Conservation (phyloP, 169 alveolate species). For the Plasmodium blacklocki region DNA sequence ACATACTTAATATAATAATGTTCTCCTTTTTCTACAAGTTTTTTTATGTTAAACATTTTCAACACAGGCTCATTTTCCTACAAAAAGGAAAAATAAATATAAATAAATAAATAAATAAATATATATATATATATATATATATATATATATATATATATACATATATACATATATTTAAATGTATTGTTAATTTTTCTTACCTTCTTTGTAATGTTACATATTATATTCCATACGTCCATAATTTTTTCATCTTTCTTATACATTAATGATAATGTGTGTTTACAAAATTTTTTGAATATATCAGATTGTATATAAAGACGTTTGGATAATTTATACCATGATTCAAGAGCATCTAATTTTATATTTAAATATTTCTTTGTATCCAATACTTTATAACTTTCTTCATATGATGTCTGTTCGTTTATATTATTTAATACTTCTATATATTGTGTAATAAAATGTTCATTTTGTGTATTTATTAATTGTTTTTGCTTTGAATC, state of each 20-base stretch:
- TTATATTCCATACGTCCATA: slow-evolving; percentile 27
- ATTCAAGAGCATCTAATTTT: slow-evolving; percentile 28
- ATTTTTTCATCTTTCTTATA: slow-evolving; percentile 34
- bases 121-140: neutral
- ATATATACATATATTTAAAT: neutral
- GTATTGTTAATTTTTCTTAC: neutral
- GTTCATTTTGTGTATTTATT: neutral
- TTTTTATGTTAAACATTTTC: slow-evolving; percentile 10
- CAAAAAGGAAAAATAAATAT: neutral
- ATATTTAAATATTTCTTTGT: slow-evolving; percentile 2
- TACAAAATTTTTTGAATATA: slow-evolving; percentile 19
- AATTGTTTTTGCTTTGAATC: neutral
- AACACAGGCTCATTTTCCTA: slow-evolving; percentile 52
- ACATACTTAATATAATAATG: slow-evolving; percentile 51
- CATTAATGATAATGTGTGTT: slow-evolving; percentile 28
- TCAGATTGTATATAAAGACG: slow-evolving; percentile 22
- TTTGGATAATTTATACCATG: slow-evolving; percentile 46
- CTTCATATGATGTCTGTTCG: slow-evolving; percentile 11
- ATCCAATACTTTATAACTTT: slow-evolving; percentile 19
- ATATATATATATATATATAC: neutral
- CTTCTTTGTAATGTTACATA: slow-evolving; percentile 35
- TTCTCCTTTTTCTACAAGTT: slow-evolving; percentile 62
- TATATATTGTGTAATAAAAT: neutral
- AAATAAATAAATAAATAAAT: neutral
- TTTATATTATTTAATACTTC: slow-evolving; percentile 16